Conservation (phyloP, 768 basidiomycete genomes). For the Serendipita sp. region DNA sequence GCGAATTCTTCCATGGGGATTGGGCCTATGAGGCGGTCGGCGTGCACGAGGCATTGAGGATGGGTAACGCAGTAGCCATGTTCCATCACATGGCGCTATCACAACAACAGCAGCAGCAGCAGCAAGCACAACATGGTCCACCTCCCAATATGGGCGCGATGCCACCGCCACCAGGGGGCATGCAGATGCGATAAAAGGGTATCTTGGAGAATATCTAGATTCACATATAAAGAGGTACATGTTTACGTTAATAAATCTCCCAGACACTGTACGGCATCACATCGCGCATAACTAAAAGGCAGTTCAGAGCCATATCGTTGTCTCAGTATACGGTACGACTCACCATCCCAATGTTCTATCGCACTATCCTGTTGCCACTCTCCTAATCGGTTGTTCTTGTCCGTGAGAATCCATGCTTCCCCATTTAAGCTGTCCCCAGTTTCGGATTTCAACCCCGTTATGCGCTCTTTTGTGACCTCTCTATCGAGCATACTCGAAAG, state of each 20-base stretch:
- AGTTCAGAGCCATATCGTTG: background rate
- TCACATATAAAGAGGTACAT: slow-evolving; percentile 19
- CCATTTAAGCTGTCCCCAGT: slow-evolving; percentile 24
- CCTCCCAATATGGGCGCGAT: background rate
- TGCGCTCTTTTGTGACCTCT: slow-evolving; percentile 34
- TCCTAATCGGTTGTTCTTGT: slow-evolving; percentile 44
- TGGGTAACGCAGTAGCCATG: slow-evolving; percentile 26
- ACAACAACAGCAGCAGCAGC: background rate
- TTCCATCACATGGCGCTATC: background rate
- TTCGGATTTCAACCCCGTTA: slow-evolving; percentile 12
- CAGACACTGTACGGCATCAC: slow-evolving; percentile 57
- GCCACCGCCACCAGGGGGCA: background rate
- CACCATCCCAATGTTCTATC: slow-evolving; percentile 61
- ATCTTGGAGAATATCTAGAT: background rate
- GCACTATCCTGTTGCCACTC: slow-evolving; percentile 51
- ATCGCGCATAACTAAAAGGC: slow-evolving; percentile 51
- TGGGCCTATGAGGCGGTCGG: slow-evolving; percentile 50
- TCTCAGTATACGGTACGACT: slow-evolving; percentile 18
- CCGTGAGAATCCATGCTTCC: slow-evolving; percentile 37
- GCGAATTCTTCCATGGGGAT: slow-evolving; percentile 60
- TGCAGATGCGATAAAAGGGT: background rate
- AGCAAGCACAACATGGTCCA: background rate
- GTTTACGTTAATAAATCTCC: slow-evolving; percentile 52
- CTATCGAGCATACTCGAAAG: slow-evolving; percentile 33
- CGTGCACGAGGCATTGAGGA: slow-evolving; percentile 63